Evolutionary conservation across 164 flowering plant species (phyloP), one percentile per base, ranked within the genome.

Genomic region (Nelumbo lutea): DNA sequence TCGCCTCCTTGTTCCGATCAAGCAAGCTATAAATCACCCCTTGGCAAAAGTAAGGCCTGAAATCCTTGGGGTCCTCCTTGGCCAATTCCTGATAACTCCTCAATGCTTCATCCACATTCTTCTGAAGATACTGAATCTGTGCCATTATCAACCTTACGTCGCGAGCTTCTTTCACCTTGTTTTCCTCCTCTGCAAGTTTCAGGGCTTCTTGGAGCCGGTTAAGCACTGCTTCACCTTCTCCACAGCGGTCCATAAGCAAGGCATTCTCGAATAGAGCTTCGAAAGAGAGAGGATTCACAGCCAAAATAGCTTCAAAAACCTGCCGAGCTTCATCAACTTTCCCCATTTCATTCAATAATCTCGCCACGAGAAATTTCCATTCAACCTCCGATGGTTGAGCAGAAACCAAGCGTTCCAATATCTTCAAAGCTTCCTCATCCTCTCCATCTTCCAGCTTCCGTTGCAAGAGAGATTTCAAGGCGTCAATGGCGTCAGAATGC

Each of bases 261-360:
- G 92, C 88, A 50, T 86, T 88, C 77, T 89, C 91, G 58, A 93
- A 93, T 14, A 93, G 73, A 2, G 95, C 96, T 66, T 89, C 93
- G 42, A 83, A 88, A 1, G 83, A 84, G 9, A 89, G 68, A 2
- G 96, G 98, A 69, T 86, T 76, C 42, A 11, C 69, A 0, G 76
- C 75, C 52, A 93, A 83, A 64, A 90, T 85, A 68, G 89, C 96
- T 42, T 93, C 97, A 59, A 87, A 90, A 52, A 82, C 84, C 6
- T 75, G 57, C 38, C 91, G 75, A 0, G 97, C 88, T 58, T 84
- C 83, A 3, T 70, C 78, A 0, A 69, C 64, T 15, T 77, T 78
- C 0, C 95, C 96, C 80, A 86, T 73, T 72, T 90, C 91, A 67
- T 64, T 82, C 63, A 83, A 58, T 59, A 93, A 6, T 68, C 90